A percentile compares a stretch with the other conserved stretches of the same genome.
phyloP scores from a whole-genome alignment of 2,329 filamentous ascomycete genomes.

The Exophiala spinifera region DNA sequence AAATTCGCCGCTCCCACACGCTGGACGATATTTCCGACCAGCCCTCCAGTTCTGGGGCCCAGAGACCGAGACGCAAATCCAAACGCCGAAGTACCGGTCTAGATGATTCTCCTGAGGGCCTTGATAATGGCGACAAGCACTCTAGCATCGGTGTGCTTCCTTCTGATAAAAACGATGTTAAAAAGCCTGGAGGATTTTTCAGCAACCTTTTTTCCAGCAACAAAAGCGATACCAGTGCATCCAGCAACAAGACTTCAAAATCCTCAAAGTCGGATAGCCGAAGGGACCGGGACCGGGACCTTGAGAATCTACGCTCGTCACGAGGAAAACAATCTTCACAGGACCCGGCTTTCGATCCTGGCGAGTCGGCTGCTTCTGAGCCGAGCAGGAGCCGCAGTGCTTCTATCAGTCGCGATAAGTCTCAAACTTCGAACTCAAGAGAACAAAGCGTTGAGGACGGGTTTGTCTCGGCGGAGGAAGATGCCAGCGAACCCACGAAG shows the following conservation, averaged over 20 bases:
- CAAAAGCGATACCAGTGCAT: slow-evolving; percentile 28
- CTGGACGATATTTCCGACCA: slow-evolving; percentile 18
- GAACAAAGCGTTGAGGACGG: slow-evolving; percentile 27
- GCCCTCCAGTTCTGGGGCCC: slow-evolving; percentile 20
- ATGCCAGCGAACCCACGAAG: slow-evolving; percentile 5
- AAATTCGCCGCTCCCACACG: slow-evolving; percentile 19
- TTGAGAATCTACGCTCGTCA: slow-evolving; percentile 36
- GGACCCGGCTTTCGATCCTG: slow-evolving; percentile 15
- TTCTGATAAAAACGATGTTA: slow-evolving; percentile 32
- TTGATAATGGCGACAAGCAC: slow-evolving; percentile 20
- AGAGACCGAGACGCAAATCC: slow-evolving; percentile 35
- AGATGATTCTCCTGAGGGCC: slow-evolving; percentile 30
- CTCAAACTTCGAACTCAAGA: slow-evolving; percentile 36
- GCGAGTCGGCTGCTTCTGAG: slow-evolving; percentile 9
- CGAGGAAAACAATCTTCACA: slow-evolving; percentile 29
- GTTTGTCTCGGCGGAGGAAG: slow-evolving; percentile 29
- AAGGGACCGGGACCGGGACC: slow-evolving; percentile 37
- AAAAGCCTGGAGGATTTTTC: slow-evolving; percentile 36
- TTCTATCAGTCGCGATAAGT: slow-evolving; percentile 11
- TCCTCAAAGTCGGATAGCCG: slow-evolving; percentile 37
- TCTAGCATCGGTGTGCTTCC: slow-evolving; percentile 15
- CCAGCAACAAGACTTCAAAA: slow-evolving; percentile 32
- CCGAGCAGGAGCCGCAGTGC: slow-evolving; percentile 8
- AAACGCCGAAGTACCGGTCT: slow-evolving; percentile 35
- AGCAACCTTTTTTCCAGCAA: slow-evolving; percentile 36